Percentiles rank a stretch among this genome's conserved stretches.
Conservation (phyloP, 2,329 filamentous ascomycete genomes). For the Juglanconis oblonga region DNA sequence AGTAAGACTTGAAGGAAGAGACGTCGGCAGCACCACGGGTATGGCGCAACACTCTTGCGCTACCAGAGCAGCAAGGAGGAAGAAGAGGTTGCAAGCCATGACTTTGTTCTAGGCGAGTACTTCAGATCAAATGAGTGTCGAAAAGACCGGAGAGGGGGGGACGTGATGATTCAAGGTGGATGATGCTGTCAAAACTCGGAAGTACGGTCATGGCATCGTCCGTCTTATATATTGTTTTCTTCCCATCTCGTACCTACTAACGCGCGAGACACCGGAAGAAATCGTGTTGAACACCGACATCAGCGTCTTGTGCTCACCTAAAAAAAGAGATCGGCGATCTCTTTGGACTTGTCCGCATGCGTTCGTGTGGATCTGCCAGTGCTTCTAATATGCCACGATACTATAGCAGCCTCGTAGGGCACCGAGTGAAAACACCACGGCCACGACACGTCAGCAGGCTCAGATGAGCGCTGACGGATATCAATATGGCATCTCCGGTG, state of each 20-base stretch:
- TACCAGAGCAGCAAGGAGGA: conserved; percentile 8
- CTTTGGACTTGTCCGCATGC: not conserved
- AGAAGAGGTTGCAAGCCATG: conserved; percentile 1
- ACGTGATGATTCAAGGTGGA: not conserved
- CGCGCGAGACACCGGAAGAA: not conserved
- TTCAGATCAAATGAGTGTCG: not conserved
- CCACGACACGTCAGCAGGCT: not conserved
- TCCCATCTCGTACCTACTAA: not conserved
- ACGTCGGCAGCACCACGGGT: not conserved
- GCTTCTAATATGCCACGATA: not conserved
- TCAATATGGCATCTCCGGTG: not conserved
- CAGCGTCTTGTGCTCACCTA: not conserved
- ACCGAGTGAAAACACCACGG: not conserved
- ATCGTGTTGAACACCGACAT: not conserved
- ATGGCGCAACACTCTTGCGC: conserved; percentile 6
- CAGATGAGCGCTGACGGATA: not conserved
- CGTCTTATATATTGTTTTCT: not conserved
- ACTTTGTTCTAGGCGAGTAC: not conserved
- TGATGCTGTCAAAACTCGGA: not conserved
- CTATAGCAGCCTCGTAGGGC: not conserved
- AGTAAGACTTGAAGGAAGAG: not conserved
- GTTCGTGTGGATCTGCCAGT: not conserved
- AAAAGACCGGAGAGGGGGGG: not conserved
- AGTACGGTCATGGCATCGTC: not conserved
- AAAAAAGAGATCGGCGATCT: too few species aligned